Conservation (phyloP, 768 basidiomycete genomes). For the Roridomyces roridus region DNA sequence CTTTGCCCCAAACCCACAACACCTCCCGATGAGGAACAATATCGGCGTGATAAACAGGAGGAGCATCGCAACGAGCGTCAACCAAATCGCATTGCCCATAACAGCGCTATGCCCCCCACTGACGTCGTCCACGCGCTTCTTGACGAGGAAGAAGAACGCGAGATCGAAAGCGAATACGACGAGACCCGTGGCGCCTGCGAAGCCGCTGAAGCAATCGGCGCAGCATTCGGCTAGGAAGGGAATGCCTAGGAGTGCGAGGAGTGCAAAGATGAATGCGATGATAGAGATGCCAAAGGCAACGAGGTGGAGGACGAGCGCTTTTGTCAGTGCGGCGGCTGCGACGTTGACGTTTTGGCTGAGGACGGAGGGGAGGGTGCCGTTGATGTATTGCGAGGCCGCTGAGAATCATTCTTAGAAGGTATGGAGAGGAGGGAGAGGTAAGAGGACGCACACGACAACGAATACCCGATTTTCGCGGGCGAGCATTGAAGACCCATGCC, state of each 20-base stretch:
- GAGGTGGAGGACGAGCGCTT: constrained; percentile 75
- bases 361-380: constrained; percentile 32
- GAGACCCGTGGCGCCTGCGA: constrained; percentile 65
- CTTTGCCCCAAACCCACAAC: constrained; percentile 12
- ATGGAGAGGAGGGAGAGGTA: background rate
- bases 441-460: constrained; percentile 54
- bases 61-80: constrained; percentile 67
- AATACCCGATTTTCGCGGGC: constrained; percentile 67
- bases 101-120: constrained; percentile 56
- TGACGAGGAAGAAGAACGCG: constrained; percentile 72
- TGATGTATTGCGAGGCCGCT: constrained; percentile 52
- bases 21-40: constrained; percentile 22
- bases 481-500: constrained; percentile 53
- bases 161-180: constrained; percentile 78
- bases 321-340: constrained; percentile 77
- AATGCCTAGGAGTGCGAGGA: constrained; percentile 36
- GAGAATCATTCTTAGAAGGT: constrained; percentile 1
- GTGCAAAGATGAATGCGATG: constrained; percentile 19
- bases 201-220: constrained; percentile 63
- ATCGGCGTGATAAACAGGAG: constrained; percentile 59
- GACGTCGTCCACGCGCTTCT: constrained; percentile 57
- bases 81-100: constrained; percentile 75
- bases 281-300: constrained; percentile 62
- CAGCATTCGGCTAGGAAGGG: constrained; percentile 64
- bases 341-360: constrained; percentile 17